Base-by-base conservation (phyloP, 2,329 filamentous ascomycete species). In the Cadophora luteo-olivacea region DNA sequence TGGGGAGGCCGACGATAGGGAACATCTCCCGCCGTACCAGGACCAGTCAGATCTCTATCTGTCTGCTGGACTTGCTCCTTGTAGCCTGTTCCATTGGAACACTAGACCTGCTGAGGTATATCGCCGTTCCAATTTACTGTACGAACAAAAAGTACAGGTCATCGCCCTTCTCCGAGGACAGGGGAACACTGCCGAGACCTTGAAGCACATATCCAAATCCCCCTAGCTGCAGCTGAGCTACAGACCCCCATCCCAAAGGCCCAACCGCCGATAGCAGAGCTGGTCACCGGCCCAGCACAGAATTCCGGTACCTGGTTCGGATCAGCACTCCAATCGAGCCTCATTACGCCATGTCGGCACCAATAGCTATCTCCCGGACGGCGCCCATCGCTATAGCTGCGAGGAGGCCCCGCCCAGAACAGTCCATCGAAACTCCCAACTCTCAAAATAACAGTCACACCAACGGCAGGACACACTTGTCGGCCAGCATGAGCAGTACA, bases 341-440 rank as follows among this genome's bases (percentile, higher is more conserved):
- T 74, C 70, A 72, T 73, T 70, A 72, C 69, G 68, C 71, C 69
- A 77, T 77, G 75, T 72, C 75, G 84, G 84, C 83, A 75, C 81
- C 85, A 73, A 82, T 79, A 75, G 79, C 84, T 76, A 82, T 89
- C 78, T 82, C 84, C 72, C 83, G 88, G 79, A 89, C 87, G 80
- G 86, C 86, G 77, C 88, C 88, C 74, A 90, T 90, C 78, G 85
- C 87, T 78, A 90, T 90, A 78, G 87, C 88, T 71, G 86, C 87
- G 73, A 88, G 89, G 78, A 86, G 85, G 70, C 82, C 84, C 70
- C 82, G 80, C 51, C 62, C 69, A 41, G 73, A 76, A 57, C 64
- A 68, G 12, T 75, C 71, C 1, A 64, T 72, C 63, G 75, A 77
- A 41, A 61, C 67, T 19, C 63, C 68, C 4, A 72, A 51, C 54